phyloP scores from a whole-genome alignment of 768 basidiomycete species.

The Kwoniella sp. region DNA sequence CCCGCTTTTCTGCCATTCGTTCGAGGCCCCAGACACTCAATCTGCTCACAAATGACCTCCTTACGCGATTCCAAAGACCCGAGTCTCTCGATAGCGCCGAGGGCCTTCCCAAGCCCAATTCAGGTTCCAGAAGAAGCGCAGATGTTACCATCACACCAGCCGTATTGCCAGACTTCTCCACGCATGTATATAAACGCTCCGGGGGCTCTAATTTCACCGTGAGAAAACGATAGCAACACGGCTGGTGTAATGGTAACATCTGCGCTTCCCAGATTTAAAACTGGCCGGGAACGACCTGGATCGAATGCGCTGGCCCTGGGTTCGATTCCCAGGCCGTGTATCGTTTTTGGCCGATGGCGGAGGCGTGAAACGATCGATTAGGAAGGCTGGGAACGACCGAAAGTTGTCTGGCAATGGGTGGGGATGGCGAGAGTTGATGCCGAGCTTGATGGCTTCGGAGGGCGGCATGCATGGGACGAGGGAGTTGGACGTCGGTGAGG shows the following conservation, averaged over 20 bases:
- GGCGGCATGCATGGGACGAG: no score
- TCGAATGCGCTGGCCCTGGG: constrained; percentile 16
- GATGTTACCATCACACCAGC: constrained; percentile 31
- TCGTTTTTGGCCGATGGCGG: constrained; percentile 2
- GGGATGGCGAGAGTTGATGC: no score
- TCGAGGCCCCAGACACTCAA: no score
- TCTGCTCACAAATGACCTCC: no score
- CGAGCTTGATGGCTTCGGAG: no score
- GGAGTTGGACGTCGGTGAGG: no score
- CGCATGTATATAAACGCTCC: no score
- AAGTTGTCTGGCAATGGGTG: neutral
- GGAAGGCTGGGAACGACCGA: neutral
- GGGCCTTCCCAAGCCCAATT: no score
- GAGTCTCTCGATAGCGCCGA: no score
- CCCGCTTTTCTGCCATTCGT: no score
- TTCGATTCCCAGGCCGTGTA: constrained; percentile 25
- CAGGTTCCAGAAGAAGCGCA: constrained; percentile 5
- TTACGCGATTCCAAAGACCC: no score
- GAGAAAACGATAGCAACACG: constrained; percentile 1
- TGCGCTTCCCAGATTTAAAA: constrained; percentile 14
- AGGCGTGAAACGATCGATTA: neutral
- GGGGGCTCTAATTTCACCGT: no score
- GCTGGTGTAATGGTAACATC: constrained; percentile 31
- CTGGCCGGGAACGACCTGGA: neutral
- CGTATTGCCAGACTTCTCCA: neutral